These are phyloP conservation scores for Zarea fungicola DNA, from an alignment of 2,329 filamentous ascomycete genomes.

Conservation along the genomic window DNA sequence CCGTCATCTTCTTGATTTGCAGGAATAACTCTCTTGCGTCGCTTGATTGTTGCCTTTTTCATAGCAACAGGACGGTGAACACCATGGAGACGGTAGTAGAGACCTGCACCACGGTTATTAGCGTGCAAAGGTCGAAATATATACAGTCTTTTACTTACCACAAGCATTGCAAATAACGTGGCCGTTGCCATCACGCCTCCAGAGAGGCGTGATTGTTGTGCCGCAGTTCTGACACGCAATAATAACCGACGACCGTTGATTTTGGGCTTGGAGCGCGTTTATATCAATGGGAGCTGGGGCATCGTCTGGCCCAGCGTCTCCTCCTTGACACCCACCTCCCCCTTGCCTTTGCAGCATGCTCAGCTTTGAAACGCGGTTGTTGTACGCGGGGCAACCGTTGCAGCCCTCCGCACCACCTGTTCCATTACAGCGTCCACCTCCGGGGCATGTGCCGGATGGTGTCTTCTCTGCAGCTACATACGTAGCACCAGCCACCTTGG, in stretches of 20 bases:
- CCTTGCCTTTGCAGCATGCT: conserved; percentile 48
- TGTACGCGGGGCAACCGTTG: conserved; percentile 93
- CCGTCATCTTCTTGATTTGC: conserved; percentile 52
- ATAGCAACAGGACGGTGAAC: conserved; percentile 92
- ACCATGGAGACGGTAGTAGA: conserved; percentile 95
- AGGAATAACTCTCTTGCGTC: conserved; percentile 89
- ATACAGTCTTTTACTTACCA: conserved; percentile 54
- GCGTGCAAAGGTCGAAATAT: neutral
- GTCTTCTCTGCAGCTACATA: conserved; percentile 75
- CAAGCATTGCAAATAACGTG: conserved; percentile 99
- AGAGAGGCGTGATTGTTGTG: conserved; percentile 92
- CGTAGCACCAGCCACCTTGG: conserved; percentile 50
- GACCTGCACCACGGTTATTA: conserved; percentile 45
- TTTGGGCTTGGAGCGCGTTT: conserved; percentile 32
- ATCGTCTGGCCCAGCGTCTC: conserved; percentile 9
- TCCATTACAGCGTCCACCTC: conserved; percentile 90
- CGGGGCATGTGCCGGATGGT: conserved; percentile 83
- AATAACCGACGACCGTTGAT: conserved; percentile 40
- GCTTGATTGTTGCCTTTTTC: conserved; percentile 97
- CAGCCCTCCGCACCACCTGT: conserved; percentile 94
- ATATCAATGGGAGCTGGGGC: conserved; percentile 25
- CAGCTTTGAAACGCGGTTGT: conserved; percentile 90
- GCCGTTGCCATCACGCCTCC: conserved; percentile 88
- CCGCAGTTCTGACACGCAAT: conserved; percentile 96
- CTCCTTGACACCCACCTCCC: conserved; percentile 29